Percentiles rank a stretch among this genome's conserved stretches.
Evolutionary conservation across 1,284 basidiomycete genomes (phyloP).

Genomic region (Rhodofomes roseus): DNA sequence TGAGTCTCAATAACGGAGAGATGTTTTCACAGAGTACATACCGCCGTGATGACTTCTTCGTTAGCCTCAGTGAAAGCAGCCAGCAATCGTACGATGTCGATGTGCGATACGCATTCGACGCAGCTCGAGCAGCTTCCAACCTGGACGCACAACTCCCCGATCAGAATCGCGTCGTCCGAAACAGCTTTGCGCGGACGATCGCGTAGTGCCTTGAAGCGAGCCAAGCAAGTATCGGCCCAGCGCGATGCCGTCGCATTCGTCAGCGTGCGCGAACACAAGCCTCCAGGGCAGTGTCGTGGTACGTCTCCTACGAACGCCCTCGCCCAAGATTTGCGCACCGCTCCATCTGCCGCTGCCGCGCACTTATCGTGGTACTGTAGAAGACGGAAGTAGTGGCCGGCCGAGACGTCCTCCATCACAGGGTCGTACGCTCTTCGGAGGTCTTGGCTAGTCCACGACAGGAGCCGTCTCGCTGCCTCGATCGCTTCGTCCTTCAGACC

Average conservation of each 20-base stretch:
- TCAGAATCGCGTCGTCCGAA: neutral
- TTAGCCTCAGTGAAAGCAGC: neutral
- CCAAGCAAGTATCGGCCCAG: neutral
- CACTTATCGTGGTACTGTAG: slow-evolving; percentile 4
- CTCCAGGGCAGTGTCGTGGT: neutral
- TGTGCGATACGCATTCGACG: neutral
- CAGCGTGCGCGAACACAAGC: neutral
- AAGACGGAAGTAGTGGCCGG: slow-evolving; percentile 8
- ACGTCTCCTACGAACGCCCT: neutral
- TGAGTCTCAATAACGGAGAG: neutral
- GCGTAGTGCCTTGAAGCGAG: neutral
- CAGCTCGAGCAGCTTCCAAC: neutral
- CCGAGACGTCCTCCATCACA: slow-evolving; percentile 11
- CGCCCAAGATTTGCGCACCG: neutral
- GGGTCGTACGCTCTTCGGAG: slow-evolving; percentile 1
- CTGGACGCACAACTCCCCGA: neutral
- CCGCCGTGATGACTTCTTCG: neutral
- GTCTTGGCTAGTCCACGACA: neutral
- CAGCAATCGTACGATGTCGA: neutral
- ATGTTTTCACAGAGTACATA: neutral
- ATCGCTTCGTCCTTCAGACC: neutral
- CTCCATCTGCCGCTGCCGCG: neutral
- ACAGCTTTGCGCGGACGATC: neutral
- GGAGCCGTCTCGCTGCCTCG: neutral
- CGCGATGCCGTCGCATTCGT: neutral